Evolutionary conservation across 192 early-diverging fungal species (phyloP), one percentile per base, ranked within the genome.

Genomic region (Coemansia pectinata): DNA sequence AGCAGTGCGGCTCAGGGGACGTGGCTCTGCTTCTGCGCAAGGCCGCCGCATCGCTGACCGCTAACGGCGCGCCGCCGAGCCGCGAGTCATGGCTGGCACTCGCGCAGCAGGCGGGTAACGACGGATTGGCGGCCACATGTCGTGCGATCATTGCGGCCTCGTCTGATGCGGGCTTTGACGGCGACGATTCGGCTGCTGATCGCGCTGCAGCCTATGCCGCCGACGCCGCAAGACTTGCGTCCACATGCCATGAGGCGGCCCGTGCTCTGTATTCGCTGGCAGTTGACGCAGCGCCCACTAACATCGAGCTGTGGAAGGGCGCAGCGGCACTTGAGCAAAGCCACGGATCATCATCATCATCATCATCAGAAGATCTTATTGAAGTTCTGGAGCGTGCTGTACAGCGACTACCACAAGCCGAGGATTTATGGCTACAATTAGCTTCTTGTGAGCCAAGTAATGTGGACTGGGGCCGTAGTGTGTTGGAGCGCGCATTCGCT

Each of bases 41-140:
- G 50, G 96, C 93, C 5, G 92, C 96, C 17, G 79, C 85, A 5
- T 74, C 77, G 7, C 81, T 98, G 25, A 83, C 87, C 0, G 63
- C 63, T 27, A 52, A 52, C 7, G 73, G 73, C 3, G 69, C 75
- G 52, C 79, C 88, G 2, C 71, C 98, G 65, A 88, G 86, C 57
- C 84, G 98, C 23, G 96, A 95, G 14, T 84, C 91, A 42, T 99
- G 98, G 98, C 68, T 98, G 0, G 84, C 89, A 38, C 94, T 96
- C 63, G 96, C 96, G 9, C 91, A 90, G 53, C 82, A 81, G 63
- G 90, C 91, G 63, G 96, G 94, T 73, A 81, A 85, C 58, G 91
- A 96, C 25, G 94, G 90, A 15, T 92, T 85, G 45, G 82, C 92
- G 14, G 76, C 75, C 0, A 93, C 92, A 0, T 94, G 95, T 66